Evolutionary conservation across 257 asterid species (phyloP).

Genomic region (Nyctanthes arbortristis): DNA sequence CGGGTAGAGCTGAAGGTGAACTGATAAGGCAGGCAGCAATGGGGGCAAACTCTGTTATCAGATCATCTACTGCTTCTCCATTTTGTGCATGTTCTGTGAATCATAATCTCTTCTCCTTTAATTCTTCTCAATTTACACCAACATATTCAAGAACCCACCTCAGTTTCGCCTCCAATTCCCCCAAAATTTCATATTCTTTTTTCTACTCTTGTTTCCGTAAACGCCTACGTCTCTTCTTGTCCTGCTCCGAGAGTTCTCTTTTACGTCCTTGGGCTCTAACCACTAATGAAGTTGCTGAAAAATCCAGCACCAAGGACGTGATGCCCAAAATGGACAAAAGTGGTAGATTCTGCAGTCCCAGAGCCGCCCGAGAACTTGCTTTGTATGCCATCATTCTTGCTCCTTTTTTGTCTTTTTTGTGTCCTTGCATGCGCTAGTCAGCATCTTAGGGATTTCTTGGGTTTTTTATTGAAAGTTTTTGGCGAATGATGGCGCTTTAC

Average conservation of each 20-base stretch:
- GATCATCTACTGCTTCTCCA: not conserved
- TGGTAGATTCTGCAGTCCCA: slow-evolving; percentile 87
- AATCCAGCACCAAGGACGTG: slow-evolving; percentile 29
- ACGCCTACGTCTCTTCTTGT: not conserved
- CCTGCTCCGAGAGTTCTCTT: not conserved
- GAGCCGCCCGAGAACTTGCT: slow-evolving; percentile 94
- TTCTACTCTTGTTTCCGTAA: not conserved
- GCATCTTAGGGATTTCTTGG: not conserved
- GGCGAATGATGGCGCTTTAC: slow-evolving; percentile 26
- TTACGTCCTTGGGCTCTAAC: not conserved
- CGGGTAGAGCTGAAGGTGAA: too few relatives aligned
- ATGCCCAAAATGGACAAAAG: slow-evolving; percentile 82
- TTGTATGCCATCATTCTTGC: slow-evolving; percentile 38
- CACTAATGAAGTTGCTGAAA: slow-evolving; percentile 22
- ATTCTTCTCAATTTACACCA: slow-evolving; percentile 1
- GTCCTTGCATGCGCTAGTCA: not conserved
- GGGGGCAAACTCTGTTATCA: slow-evolving; percentile 34
- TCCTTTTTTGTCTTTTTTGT: not conserved
- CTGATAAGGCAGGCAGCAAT: slow-evolving; percentile 13
- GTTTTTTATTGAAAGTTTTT: not conserved
- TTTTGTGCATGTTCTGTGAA: not conserved
- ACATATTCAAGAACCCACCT: not conserved
- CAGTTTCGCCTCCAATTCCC: not conserved
- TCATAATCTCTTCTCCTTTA: not conserved
- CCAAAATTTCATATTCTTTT: not conserved